Base-by-base conservation (phyloP, 2,329 filamentous ascomycete species). In the Macroventuria anomochaeta region DNA sequence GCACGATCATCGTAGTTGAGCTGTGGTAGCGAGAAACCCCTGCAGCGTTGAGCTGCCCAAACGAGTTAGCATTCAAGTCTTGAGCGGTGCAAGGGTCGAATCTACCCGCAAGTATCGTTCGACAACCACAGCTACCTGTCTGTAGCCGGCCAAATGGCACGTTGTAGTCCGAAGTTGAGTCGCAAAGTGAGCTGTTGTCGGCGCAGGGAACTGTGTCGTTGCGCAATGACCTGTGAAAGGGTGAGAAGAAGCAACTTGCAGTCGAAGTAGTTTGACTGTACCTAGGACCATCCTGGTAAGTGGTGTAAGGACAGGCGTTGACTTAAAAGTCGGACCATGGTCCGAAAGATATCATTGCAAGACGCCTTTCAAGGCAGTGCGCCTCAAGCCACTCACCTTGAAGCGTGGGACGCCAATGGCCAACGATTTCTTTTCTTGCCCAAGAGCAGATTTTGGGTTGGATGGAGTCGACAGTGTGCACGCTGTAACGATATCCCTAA, bases 361-460 rank as follows among this genome's bases (percentile, higher is more conserved):
- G 10, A 39, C 37, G 31, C 18, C 13, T 26, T n/a, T 21, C 7
- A 26, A 21, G n/a, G 40, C 23, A 44, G 26, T 12, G 31, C 37
- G 28, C 25, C 32, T 23, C 15, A 43, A 44, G 29, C 36, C 33
- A 21, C 26, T 15, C 34, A n/a, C 23, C n/a, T 7, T 41, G 31
- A 26, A 20, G 40, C 36, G 25, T 29, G 13, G 36, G 21, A 23
- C 25, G 28, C 36, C 13, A n/a, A 32, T 49, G 44, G 17, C 13
- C n/a, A 39, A n/a, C 44, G 36, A 13, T 48, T 48, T 23, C 38
- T 54, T 54, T 54, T 43, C 42, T 28, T 31, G 23, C 21, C 23
- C 21, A 36, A 41, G 18, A 39, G 28, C 44, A 48, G 21, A 40
- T 41, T 46, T 54, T 36, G 23, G 26, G 13, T 26, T 21, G 20